phyloP scores from a whole-genome alignment of 1,284 basidiomycete genomes.

The Trametes polyzona region DNA sequence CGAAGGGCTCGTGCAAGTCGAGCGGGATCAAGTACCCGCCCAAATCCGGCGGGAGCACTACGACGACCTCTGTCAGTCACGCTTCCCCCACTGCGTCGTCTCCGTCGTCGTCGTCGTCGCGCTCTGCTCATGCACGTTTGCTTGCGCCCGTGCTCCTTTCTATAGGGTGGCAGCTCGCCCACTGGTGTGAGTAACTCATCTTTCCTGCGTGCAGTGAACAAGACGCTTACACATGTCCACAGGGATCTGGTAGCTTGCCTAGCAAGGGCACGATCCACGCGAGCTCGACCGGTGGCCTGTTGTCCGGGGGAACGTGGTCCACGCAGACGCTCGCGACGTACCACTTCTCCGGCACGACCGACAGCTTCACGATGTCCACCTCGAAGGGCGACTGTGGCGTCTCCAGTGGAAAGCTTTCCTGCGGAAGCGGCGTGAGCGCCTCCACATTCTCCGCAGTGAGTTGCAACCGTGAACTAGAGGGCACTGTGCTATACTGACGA shows the following conservation, averaged over 20 bases:
- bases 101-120: no score
- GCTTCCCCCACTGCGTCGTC: no score
- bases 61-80: slow-evolving; percentile 20
- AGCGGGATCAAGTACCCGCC: slow-evolving; percentile 68
- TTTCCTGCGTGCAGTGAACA: not conserved
- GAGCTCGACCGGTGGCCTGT: slow-evolving; percentile 39
- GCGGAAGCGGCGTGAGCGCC: slow-evolving; percentile 41
- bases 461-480: slow-evolving; percentile 1
- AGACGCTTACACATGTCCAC: not conserved
- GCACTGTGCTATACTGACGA: not conserved
- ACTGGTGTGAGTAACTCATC: slow-evolving; percentile 12
- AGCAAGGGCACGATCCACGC: slow-evolving; percentile 46
- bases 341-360: slow-evolving; percentile 35
- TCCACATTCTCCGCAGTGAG: slow-evolving; percentile 57
- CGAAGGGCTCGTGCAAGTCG: slow-evolving; percentile 54
- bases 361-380: slow-evolving; percentile 42
- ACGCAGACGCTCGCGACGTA: slow-evolving; percentile 43
- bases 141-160: not conserved
- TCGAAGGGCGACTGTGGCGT: slow-evolving; percentile 47
- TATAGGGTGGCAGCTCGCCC: slow-evolving; percentile 19
- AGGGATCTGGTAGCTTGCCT: slow-evolving; percentile 41
- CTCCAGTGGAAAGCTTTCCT: slow-evolving; percentile 36
- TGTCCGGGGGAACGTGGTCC: slow-evolving; percentile 43
- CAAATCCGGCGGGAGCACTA: slow-evolving; percentile 46
- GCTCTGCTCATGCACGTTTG: no score